Percentiles rank a stretch among this genome's conserved stretches.
phyloP scores from a whole-genome alignment of 1,284 basidiomycete species.

The Apiotrichum gracile region DNA sequence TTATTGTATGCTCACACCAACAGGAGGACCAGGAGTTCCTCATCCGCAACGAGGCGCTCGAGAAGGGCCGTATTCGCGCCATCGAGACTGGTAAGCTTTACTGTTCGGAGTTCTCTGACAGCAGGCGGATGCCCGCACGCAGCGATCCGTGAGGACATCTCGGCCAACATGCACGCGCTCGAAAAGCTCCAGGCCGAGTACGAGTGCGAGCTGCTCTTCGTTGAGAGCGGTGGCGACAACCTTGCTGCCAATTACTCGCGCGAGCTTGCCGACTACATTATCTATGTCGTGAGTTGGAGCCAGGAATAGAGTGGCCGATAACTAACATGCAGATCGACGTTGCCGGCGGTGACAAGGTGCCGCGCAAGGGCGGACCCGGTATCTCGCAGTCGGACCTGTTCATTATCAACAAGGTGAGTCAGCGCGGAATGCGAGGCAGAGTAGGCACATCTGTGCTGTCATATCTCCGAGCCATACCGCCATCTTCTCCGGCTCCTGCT shows the following conservation, averaged over 20 bases:
- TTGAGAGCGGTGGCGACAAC: constrained; percentile 95
- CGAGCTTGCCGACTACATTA: constrained; percentile 95
- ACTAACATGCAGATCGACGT: constrained; percentile 51
- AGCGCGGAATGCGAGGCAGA: neutral
- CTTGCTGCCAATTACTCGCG: constrained; percentile 93
- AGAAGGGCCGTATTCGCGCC: constrained; percentile 77
- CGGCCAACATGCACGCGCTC: constrained; percentile 89
- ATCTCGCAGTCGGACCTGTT: constrained; percentile 86
- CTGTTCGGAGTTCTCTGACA: neutral
- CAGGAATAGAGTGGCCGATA: too few relatives aligned
- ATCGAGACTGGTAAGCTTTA: constrained; percentile 68
- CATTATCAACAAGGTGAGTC: constrained; percentile 82
- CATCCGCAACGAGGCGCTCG: constrained; percentile 83
- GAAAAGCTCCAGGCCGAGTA: constrained; percentile 92
- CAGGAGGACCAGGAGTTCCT: constrained; percentile 93
- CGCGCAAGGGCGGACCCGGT: constrained; percentile 93
- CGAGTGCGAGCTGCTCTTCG: constrained; percentile 76
- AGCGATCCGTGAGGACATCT: constrained; percentile 94
- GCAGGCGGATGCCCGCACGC: constrained; percentile 86
- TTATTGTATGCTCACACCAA: neutral
- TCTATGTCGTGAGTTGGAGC: constrained; percentile 68
- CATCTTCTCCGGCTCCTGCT: too few relatives aligned
- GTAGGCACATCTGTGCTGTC: too few relatives aligned
- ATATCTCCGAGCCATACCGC: too few relatives aligned
- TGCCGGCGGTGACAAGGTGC: constrained; percentile 93